Percentiles rank a stretch among this genome's conserved stretches.
Conservation (phyloP, 2,329 filamentous ascomycete genomes). For the Lithohypha guttulata region DNA sequence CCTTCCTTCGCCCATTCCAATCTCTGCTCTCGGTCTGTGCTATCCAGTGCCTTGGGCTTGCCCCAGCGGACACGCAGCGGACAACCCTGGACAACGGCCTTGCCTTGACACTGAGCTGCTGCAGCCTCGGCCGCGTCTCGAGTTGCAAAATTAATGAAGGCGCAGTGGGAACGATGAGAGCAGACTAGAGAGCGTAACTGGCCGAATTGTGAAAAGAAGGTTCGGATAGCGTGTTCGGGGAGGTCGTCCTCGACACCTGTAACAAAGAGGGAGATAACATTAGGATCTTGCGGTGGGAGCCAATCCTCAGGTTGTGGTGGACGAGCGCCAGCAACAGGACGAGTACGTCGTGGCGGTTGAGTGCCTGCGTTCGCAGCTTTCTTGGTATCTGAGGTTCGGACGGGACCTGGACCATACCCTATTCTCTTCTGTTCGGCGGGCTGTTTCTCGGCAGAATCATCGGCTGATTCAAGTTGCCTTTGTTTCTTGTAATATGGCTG, state of each 20-base stretch:
- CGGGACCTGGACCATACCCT: constrained; percentile 56
- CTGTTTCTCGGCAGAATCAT: constrained; percentile 38
- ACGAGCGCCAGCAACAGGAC: constrained; percentile 60
- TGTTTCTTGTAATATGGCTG: constrained; percentile 94
- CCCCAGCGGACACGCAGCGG: constrained; percentile 88
- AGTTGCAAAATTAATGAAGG: constrained; percentile 88
- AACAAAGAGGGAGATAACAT: constrained; percentile 85
- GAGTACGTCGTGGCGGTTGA: constrained; percentile 39
- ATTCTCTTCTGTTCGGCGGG: constrained; percentile 36
- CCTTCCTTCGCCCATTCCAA: constrained; percentile 72
- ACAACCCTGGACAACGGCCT: constrained; percentile 80
- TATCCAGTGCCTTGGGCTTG: constrained; percentile 81
- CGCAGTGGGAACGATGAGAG: constrained; percentile 93
- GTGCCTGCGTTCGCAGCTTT: constrained; percentile 32
- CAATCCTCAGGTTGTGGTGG: constrained; percentile 79
- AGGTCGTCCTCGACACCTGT: constrained; percentile 94
- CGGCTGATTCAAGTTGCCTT: constrained; percentile 51
- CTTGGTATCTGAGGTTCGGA: constrained; percentile 58
- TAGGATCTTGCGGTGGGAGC: constrained; percentile 68
- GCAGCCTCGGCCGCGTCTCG: constrained; percentile 77
- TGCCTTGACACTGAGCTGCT: constrained; percentile 72
- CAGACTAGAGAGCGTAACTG: constrained; percentile 88
- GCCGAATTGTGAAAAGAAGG: constrained; percentile 80
- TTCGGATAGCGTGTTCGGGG: constrained; percentile 79
- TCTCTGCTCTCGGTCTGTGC: constrained; percentile 77